These are phyloP conservation scores for Phytophthora ohioensis DNA, from an alignment of 352 stramenopile species.

Conservation along the genomic window DNA sequence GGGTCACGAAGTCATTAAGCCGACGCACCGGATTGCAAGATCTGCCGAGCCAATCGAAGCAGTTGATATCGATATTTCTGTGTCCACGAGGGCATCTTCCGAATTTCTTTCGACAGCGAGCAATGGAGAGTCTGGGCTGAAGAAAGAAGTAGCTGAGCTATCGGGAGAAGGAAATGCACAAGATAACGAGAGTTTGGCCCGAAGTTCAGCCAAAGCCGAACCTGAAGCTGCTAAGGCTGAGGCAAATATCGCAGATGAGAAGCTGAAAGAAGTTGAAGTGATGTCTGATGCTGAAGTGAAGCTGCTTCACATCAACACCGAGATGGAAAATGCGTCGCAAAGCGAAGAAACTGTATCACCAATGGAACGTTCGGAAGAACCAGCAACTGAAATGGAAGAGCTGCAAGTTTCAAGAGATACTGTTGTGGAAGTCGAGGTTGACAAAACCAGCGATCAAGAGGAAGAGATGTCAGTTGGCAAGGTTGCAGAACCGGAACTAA, in stretches of 20 bases:
- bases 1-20: conserved; percentile 5
- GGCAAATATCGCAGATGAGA: conserved; percentile 3
- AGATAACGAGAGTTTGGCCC: conserved; percentile 9
- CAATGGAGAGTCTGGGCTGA: not conserved
- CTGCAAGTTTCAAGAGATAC: conserved; percentile 1
- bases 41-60: conserved; percentile 13
- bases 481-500: conserved; percentile 3
- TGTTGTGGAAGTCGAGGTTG: conserved; percentile 2
- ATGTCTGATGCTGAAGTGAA: conserved; percentile 22
- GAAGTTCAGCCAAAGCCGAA: conserved; percentile 3
- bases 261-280: conserved; percentile 29
- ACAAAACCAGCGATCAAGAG: not conserved
- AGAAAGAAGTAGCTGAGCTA: conserved; percentile 1
- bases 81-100: not conserved
- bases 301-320: conserved; percentile 1
- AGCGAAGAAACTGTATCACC: not conserved
- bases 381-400: not conserved
- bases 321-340: conserved; percentile 11
- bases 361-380: conserved; percentile 6
- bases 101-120: conserved; percentile 1
- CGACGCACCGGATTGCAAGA: conserved; percentile 11
- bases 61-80: conserved; percentile 12
- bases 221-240: conserved; percentile 4
- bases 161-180: conserved; percentile 1
- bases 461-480: conserved; percentile 1